Evolutionary conservation across 2,329 filamentous ascomycete species (phyloP).

Genomic region (Fusarium xyrophilum): DNA sequence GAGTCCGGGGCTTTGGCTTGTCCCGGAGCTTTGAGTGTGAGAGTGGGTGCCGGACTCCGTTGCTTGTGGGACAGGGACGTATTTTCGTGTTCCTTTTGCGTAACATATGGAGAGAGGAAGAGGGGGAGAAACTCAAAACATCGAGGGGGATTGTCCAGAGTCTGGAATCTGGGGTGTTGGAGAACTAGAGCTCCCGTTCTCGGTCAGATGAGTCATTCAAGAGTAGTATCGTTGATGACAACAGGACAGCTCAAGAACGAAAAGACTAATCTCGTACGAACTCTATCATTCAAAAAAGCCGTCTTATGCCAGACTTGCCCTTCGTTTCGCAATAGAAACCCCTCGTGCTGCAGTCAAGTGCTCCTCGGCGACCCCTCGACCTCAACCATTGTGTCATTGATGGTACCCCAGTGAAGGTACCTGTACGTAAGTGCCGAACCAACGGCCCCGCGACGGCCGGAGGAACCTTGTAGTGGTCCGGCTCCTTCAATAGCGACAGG

Average conservation of each 20-base stretch:
- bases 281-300: conserved; percentile 8
- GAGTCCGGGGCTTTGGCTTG: conserved; percentile 31
- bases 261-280: conserved; percentile 21
- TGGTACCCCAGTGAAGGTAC: conserved; percentile 31
- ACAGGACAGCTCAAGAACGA: not conserved
- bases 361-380: conserved; percentile 1
- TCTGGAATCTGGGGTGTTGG: conserved; percentile 30
- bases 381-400: conserved; percentile 40
- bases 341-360: conserved; percentile 30
- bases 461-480: conserved; percentile 23
- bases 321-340: conserved; percentile 20
- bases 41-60: conserved; percentile 32
- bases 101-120: not conserved
- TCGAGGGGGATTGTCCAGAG: conserved; percentile 11
- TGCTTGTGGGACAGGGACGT: conserved; percentile 16
- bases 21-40: conserved; percentile 13
- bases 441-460: conserved; percentile 39
- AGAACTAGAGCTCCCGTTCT: not conserved
- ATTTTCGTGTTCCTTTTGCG: conserved; percentile 2
- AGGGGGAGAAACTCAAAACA: not conserved
- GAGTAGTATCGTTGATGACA: not conserved
- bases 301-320: conserved; percentile 18
- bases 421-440: conserved; percentile 37
- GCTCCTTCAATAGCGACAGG: conserved; percentile 5
- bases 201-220: conserved; percentile 7